Base-by-base conservation (phyloP, 2,329 filamentous ascomycete genomes). In the Beauveria sp. region DNA sequence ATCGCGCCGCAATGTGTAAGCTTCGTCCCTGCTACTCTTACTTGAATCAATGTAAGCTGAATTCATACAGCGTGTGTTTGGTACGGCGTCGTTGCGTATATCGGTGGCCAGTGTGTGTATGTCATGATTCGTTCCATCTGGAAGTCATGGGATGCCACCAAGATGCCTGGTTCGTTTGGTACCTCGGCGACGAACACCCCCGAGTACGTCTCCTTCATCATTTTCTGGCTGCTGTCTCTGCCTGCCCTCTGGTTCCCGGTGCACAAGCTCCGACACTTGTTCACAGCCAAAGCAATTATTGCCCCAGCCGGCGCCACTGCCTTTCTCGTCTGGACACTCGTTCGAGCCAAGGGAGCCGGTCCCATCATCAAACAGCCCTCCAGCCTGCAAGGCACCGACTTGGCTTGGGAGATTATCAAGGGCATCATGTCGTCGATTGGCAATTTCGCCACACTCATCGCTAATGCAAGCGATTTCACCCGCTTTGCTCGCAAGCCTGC, bases 171-270 rank as follows among this genome's bases (percentile, higher is more conserved):
- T 69, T 81, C 82, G 8, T 90, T 95, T 63, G 76, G 71, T 1
- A 77, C 76, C 60, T 88, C 88, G 0, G 90, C 89, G 3, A 92
- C 91, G 1, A 86, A 81, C 22, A 96, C 90, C 0, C 83, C 86
- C 46, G 84, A 88, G 66, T 96, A 90, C 68, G 82, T 87, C 50
- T 90, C 88, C 14, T 96, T 96, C 76, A 88, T 96, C 77, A 77
- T 96, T 62, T 96, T 96, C 74, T 96, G 91, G 90, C 71, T 91
- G 2, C 78, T 82, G 65, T 93, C 89, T 1, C 79, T 96, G 1
- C 91, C 92, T 0, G 91, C 91, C 22, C 88, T 96, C 64, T 96
- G 89, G 87, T 93, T 95, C 67, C 91, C 91, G 0, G 91, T 96
- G 1, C 90, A 96, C 74, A 85, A 93, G 76, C 87, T 96, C 69